Conservation (phyloP, 257 asterid genomes). For the Salvia miltiorrhiza region DNA sequence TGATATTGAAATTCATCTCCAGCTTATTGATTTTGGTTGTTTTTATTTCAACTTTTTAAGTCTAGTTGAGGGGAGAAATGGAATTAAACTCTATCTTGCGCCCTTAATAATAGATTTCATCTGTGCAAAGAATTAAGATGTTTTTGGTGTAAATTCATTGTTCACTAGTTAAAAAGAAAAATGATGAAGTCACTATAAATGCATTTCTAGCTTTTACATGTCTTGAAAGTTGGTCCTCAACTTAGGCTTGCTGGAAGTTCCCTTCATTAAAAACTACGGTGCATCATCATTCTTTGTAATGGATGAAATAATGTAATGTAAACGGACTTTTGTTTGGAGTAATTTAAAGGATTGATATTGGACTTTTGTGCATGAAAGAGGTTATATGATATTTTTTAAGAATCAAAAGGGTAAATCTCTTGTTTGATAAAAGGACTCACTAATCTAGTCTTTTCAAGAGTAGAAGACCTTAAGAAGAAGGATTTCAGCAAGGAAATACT, state of each 20-base stretch:
- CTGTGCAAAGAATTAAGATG: not conserved
- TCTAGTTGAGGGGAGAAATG: not conserved
- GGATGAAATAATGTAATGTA: not conserved
- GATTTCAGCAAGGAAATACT: not conserved
- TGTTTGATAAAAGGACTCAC: not conserved
- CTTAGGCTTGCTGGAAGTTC: constrained; percentile 16
- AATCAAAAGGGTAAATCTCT: not conserved
- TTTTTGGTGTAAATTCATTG: constrained; percentile 8
- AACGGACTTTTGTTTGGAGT: not conserved
- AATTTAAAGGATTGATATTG: not conserved
- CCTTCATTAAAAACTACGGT: not conserved
- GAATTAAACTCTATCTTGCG: not conserved
- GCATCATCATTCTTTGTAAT: not conserved
- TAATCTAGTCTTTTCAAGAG: not conserved
- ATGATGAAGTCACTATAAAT: not conserved
- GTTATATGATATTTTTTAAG: not conserved
- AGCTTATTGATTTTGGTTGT: constrained; percentile 4
- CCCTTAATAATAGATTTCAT: not conserved
- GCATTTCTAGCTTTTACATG: not conserved
- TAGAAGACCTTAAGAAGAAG: not conserved
- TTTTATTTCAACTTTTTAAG: not conserved
- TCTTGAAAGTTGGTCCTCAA: constrained; percentile 8
- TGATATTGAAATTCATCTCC: not conserved
- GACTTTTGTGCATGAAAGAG: not conserved
- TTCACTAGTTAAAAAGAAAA: not conserved